Evolutionary conservation across 345 rosid genomes (phyloP), one percentile per base, ranked within the genome.

Genomic region (Citrus medica): DNA sequence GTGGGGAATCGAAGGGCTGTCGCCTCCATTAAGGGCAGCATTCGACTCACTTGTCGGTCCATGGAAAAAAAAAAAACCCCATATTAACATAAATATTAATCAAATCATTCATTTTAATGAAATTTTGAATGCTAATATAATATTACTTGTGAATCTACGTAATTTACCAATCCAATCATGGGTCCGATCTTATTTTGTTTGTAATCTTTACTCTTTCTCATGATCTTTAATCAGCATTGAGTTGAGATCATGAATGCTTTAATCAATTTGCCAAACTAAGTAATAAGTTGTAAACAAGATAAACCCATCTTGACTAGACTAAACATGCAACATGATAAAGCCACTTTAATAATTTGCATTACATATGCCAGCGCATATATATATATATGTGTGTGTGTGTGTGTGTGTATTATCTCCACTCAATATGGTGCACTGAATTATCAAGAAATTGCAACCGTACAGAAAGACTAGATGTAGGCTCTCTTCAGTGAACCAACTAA

Each of bases 1-100:
- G 87, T 76, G 84, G 85, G 93, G 87, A 89, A 94, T 92, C 91
- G 78, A 84, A 89, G 88, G 79, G 83, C 73, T 94, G 98, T 92
- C 95, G 90, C 93, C 89, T 90, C 88, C 92, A 88, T 87, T 91
- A 89, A 87, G 88, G 91, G 93, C 92, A 90, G 84, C 85, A 86
- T 77, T 88, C 82, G 84, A 85, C 85, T 85, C 89, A 81, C 81
- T 82, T 91, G 98, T 94, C 97, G 94, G 98, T 89, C 78, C 88
- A 60, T 38, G 53, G 33, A 61, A 24, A 76, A 66, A 66, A 66
- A 60, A 58, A 42, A 62, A 65, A 70, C 35, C 30, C n/a, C n/a
- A 32, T 42, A 74, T 76, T 63, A 60, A 74, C 5, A 53, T 53
- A 53, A 17, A 53, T 17, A 53, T 53, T 27, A 4, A 32, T 46